phyloP scores from a whole-genome alignment of 148 eudicot species.

The Chenopodium formosanum region DNA sequence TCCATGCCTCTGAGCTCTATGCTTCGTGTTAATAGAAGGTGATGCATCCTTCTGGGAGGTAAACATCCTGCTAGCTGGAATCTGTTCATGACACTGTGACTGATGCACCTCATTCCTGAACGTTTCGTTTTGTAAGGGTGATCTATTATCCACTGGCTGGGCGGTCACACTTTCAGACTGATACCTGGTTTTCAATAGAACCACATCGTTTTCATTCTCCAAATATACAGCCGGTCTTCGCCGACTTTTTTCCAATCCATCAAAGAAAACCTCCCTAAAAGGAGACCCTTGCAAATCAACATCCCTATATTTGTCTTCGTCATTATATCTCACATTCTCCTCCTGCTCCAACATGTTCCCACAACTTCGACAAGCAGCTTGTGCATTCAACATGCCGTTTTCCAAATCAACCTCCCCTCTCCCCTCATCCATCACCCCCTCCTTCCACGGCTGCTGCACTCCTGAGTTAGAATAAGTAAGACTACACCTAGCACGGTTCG shows the following conservation, averaged over 20 bases:
- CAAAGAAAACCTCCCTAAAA: slow-evolving; percentile 29
- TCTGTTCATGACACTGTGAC: slow-evolving; percentile 28
- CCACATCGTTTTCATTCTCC: slow-evolving; percentile 53
- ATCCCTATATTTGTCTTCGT: slow-evolving; percentile 27
- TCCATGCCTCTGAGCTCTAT: slow-evolving; percentile 36
- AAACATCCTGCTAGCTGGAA: slow-evolving; percentile 31
- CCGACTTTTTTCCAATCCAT: slow-evolving; percentile 32
- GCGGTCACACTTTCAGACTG: slow-evolving; percentile 23
- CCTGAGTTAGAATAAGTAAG: slow-evolving; percentile 48
- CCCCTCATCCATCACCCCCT: slow-evolving; percentile 36
- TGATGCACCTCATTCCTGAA: slow-evolving; percentile 28
- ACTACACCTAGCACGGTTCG: slow-evolving; percentile 56
- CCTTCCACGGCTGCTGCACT: slow-evolving; percentile 17
- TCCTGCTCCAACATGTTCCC: slow-evolving; percentile 45
- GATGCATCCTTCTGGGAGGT: slow-evolving; percentile 39
- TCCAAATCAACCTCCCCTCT: slow-evolving; percentile 20
- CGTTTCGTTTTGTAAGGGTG: slow-evolving; percentile 19
- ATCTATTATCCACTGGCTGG: slow-evolving; percentile 22
- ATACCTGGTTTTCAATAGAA: slow-evolving; percentile 38
- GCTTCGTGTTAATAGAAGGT: slow-evolving; percentile 29
- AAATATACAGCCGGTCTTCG: slow-evolving; percentile 30
- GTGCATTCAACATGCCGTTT: slow-evolving; percentile 24
- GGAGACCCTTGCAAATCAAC: slow-evolving; percentile 31
- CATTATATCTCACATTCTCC: slow-evolving; percentile 18
- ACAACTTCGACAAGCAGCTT: slow-evolving; percentile 60